Base-by-base conservation (phyloP, 176 grass and related monocot genomes). In the Cenchrus fungigraminus region DNA sequence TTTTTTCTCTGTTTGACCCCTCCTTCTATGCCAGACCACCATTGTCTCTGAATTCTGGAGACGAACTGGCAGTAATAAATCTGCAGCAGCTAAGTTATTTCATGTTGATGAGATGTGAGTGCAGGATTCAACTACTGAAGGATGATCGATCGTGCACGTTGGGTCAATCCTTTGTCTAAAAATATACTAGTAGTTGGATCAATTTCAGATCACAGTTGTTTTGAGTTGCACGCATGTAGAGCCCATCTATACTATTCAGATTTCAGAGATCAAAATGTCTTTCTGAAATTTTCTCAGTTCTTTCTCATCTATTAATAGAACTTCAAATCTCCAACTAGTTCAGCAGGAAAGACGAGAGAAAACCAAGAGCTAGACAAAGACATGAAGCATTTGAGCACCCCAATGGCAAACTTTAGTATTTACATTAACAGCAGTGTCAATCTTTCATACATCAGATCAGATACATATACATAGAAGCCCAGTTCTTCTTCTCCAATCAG, bases 381-480 rank as follows among this genome's bases (percentile, higher is more conserved):
- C 60, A 45, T 34, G 22, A 83, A 46, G 7, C 28, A 82, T 82
- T 54, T 16, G 6, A 75, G 54, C 79, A 71, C 32, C 31, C 74
- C 67, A 1, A 34, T 2, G 34, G 34, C 50, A 87, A 79, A 74
- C 67, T 85, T 65, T 82, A 70, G 22, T 86, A 90, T 88, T 88
- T 88, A 90, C 88, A 90, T 86, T 74, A 67, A 83, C 75, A 53
- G 17, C 60, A 75, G 40, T 13, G 40, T n/a, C 76, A 80, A 79
- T 85, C 67, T 88, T 51, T 7, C 65, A 72, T 63, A 79, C 17
- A 16, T 57, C 34, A 61, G 17, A 87, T 31, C 45, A 72, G 44
- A 86, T 79, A 71, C 66, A 80, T 79, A 65, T 75, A 91, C 73
- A 93, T 52, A 79, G 77, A 93, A 86, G 66, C 85, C 49, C 85